Evolutionary conservation across 352 stramenopile species (phyloP), one percentile per base, ranked within the genome.

Genomic region (Globisporangium megalacanthum): DNA sequence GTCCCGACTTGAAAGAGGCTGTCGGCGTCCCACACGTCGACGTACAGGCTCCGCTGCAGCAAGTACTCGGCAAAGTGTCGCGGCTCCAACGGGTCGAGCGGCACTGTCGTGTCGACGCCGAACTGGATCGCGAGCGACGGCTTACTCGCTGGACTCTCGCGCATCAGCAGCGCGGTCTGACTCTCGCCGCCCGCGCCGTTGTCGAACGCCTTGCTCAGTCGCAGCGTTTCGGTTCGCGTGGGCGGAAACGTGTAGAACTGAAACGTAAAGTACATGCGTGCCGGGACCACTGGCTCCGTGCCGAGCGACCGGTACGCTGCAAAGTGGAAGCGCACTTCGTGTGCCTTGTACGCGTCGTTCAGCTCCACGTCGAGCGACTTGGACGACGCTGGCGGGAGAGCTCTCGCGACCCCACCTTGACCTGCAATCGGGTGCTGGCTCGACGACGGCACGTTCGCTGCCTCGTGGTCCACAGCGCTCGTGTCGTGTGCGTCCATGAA

Each of bases 1-100:
- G 88, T 94, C 0, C 93, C 94, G 0, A 98, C 49, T 48, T 84
- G 78, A 55, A 98, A 89, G 45, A 97, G 67, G 56, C 81, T 95
- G 22, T 98, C 88, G 2, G 83, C 92, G 52, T 98, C 92, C 92
- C 92, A 98, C 2, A 98, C 84, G 49, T 98, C 90, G 19, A 98
- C 83, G 49, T 92, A 88, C 20, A 98, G 61, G 10, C 70, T 77
- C 48, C 90, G 93, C 20, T 70, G 68, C 22, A 91, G 69, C 41
- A 98, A 67, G 58, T 98, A 98, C 46, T 81, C 70, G 3, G 85
- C 77, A 69, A 98, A 98, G 2, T 69, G 55, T 1, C 67, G 63
- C 8, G 85, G 73, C 65, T 97, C 94, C 9, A 85, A 58, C 6
- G 76, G 75, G 60, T 86, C 78, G 31, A 63, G 62, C 6, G 69